Conservation (phyloP, 352 stramenopile species). For the Stephanocyclus meneghinianus region DNA sequence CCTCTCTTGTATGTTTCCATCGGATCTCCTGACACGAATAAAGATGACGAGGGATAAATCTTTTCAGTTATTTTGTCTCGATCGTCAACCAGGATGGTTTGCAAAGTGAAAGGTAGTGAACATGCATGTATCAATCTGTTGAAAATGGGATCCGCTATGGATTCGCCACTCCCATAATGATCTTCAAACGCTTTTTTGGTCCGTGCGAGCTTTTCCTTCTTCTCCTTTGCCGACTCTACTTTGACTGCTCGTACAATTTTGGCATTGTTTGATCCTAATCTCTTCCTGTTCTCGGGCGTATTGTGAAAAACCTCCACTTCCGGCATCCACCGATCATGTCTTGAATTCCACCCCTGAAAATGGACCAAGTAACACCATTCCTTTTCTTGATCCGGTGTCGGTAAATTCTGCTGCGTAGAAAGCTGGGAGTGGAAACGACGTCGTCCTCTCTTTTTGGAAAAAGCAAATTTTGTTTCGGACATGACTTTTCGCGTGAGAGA, state of each 20-base stretch:
- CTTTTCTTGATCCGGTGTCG: constrained; percentile 33
- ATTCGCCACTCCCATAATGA: constrained; percentile 1
- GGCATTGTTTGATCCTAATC: constrained; percentile 13
- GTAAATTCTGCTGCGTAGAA: constrained; percentile 1
- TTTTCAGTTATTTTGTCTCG: constrained; percentile 54
- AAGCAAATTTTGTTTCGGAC: constrained; percentile 23
- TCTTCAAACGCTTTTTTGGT: not conserved
- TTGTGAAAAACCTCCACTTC: constrained; percentile 44
- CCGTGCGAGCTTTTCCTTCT: constrained; percentile 33
- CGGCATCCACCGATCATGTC: constrained; percentile 49
- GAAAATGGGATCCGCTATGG: constrained; percentile 11
- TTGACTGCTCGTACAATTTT: constrained; percentile 13
- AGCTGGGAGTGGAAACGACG: not conserved
- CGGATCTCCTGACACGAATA: not conserved
- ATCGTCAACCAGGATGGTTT: constrained; percentile 48
- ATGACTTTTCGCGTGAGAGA: constrained; percentile 20
- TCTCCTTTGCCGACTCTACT: constrained; percentile 13
- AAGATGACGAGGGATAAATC: constrained; percentile 28
- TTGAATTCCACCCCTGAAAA: constrained; percentile 56
- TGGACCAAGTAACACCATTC: constrained; percentile 77
- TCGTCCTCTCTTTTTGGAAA: constrained; percentile 22
- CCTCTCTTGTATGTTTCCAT: constrained; percentile 4
- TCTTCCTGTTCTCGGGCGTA: constrained; percentile 33
- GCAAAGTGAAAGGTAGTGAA: constrained; percentile 52
- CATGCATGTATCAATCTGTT: constrained; percentile 35